These are phyloP conservation scores for Vicia sativa DNA, from an alignment of 306 rosid genomes.

Conservation along the genomic window DNA sequence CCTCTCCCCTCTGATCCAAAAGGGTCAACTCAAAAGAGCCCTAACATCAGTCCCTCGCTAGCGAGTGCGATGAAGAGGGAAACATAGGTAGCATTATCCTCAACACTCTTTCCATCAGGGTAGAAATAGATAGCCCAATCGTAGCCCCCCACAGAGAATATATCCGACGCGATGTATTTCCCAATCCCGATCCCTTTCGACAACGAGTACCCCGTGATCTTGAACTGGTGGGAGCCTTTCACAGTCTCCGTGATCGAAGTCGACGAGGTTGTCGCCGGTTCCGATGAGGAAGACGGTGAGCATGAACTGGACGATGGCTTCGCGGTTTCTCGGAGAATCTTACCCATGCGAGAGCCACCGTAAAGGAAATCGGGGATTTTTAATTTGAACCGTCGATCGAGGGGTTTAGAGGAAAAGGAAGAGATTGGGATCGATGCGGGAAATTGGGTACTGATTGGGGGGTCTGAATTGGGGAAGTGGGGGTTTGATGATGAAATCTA, in stretches of 20 bases:
- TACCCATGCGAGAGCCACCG: conserved; percentile 69
- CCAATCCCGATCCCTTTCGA: conserved; percentile 87
- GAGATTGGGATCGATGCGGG: conserved; percentile 18
- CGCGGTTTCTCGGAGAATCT: conserved; percentile 64
- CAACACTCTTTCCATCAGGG: conserved; percentile 86
- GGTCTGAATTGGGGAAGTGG: conserved; percentile 24
- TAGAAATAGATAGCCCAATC: conserved; percentile 91
- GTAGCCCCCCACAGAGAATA: conserved; percentile 81
- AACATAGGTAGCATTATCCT: conserved; percentile 80
- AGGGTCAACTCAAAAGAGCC: conserved; percentile 84
- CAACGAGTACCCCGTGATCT: conserved; percentile 72
- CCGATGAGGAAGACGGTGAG: conserved; percentile 42
- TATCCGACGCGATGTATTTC: conserved; percentile 71
- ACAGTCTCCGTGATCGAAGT: conserved; percentile 74
- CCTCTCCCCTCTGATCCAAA: conserved; percentile 88
- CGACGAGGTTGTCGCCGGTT: conserved; percentile 67
- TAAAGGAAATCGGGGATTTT: conserved; percentile 14
- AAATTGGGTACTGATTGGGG: conserved; percentile 25
- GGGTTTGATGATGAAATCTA: conserved; percentile 50
- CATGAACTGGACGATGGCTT: conserved; percentile 56
- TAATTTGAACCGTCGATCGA: conserved; percentile 15
- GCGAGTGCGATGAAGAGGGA: conserved; percentile 92
- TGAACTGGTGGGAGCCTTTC: conserved; percentile 79
- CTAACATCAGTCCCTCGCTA: conserved; percentile 89
- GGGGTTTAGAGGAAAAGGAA: not conserved